These are phyloP conservation scores for Coemansia sp. DNA, from an alignment of 192 early-diverging fungal species.

Conservation along the genomic window DNA sequence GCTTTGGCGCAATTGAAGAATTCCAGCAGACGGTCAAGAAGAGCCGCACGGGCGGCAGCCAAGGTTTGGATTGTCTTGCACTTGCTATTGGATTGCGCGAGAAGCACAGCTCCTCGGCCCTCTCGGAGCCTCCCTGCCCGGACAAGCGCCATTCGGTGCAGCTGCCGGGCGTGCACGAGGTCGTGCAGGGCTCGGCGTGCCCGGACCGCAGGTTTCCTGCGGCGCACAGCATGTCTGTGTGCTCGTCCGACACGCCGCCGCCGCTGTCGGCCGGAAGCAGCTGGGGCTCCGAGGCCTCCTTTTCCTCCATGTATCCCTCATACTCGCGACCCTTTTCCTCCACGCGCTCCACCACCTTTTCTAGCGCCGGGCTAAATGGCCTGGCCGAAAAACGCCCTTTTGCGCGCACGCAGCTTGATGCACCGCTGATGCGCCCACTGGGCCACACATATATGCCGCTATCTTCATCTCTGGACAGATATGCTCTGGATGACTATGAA, in stretches of 20 bases:
- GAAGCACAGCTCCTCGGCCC: conserved; percentile 32
- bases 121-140: conserved; percentile 3
- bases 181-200: conserved; percentile 8
- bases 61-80: conserved; percentile 59
- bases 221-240: conserved; percentile 16
- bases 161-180: conserved; percentile 6
- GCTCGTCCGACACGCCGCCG: conserved; percentile 19
- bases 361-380: conserved; percentile 7
- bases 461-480: conserved; percentile 24
- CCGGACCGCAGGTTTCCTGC: conserved; percentile 4
- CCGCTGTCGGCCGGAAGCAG: conserved; percentile 36
- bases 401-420: conserved; percentile 21
- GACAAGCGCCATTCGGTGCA: conserved; percentile 1
- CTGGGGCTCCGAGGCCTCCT: conserved; percentile 37
- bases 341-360: conserved; percentile 33
- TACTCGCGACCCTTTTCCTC: conserved; percentile 45
- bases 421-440: conserved; percentile 33
- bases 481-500: conserved; percentile 41
- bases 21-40: conserved; percentile 51
- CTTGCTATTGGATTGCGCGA: conserved; percentile 51
- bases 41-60: conserved; percentile 40
- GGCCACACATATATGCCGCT: conserved; percentile 25
- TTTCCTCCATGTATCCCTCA: conserved; percentile 16
- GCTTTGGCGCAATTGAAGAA: conserved; percentile 48
- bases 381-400: conserved; percentile 9